Percentiles rank a stretch among this genome's conserved stretches.
Evolutionary conservation across 1,284 basidiomycete genomes (phyloP).

Genomic region (Ganoderma sinense): DNA sequence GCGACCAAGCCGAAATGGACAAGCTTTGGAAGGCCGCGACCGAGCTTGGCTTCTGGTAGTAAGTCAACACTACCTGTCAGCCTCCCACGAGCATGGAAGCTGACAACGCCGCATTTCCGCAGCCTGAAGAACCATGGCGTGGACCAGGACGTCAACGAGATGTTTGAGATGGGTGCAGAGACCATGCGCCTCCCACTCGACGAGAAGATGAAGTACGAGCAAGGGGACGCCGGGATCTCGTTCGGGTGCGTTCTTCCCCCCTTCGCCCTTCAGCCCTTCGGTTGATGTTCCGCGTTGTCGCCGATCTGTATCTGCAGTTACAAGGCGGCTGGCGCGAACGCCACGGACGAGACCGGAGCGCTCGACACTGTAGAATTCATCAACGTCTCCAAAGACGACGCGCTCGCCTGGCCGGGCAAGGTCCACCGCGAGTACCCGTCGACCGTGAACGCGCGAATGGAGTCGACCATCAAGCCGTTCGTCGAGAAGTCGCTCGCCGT

Average conservation of each 20-base stretch:
- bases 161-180: constrained; percentile 47
- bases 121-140: constrained; percentile 47
- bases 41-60: constrained; percentile 45
- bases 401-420: constrained; percentile 39
- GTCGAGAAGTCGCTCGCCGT: constrained; percentile 43
- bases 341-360: constrained; percentile 43
- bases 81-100: neutral
- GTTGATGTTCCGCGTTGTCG: neutral
- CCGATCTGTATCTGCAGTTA: constrained; percentile 34
- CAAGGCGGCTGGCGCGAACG: constrained; percentile 43
- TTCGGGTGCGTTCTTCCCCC: constrained; percentile 44
- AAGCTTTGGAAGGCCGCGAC: constrained; percentile 43
- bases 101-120: neutral
- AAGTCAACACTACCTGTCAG: constrained; percentile 17
- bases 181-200: constrained; percentile 45
- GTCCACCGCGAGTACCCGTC: constrained; percentile 44
- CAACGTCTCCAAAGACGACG: constrained; percentile 43
- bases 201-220: constrained; percentile 48
- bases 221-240: constrained; percentile 44
- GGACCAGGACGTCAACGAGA: constrained; percentile 41
- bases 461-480: constrained; percentile 41
- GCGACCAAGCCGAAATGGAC: constrained; percentile 37
- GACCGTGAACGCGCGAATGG: constrained; percentile 44
- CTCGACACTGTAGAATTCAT: constrained; percentile 45
- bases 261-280: neutral